These are phyloP conservation scores for Penicillium paneum DNA, from an alignment of 2,329 filamentous ascomycete genomes.

Conservation along the genomic window DNA sequence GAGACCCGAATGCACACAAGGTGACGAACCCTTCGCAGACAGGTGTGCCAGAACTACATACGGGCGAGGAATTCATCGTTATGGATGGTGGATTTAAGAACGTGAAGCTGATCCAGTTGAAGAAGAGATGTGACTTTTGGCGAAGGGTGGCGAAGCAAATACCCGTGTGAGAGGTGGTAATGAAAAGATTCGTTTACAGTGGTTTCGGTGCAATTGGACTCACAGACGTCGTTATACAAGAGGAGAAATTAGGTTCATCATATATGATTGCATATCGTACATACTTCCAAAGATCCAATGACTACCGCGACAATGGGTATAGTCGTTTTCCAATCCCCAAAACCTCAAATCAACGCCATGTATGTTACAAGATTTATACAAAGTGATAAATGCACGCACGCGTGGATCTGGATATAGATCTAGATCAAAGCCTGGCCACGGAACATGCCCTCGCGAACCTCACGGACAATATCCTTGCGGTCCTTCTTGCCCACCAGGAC, in stretches of 20 bases:
- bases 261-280: conserved; percentile 12
- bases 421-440: conserved; percentile 75
- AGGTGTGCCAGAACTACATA: conserved; percentile 45
- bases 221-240: not conserved
- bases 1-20: conserved; percentile 58
- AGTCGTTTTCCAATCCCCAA: conserved; percentile 10
- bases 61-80: conserved; percentile 53
- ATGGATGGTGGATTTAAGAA: conserved; percentile 45
- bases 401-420: not conserved
- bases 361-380: conserved; percentile 22
- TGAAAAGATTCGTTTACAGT: not conserved
- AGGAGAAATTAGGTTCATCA: conserved; percentile 8
- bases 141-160: conserved; percentile 45
- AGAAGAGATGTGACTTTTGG: conserved; percentile 56
- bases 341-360: conserved; percentile 16
- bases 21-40: conserved; percentile 45
- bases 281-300: conserved; percentile 9
- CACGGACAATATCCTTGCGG: conserved; percentile 81
- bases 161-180: conserved; percentile 39
- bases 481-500: conserved; percentile 89
- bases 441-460: conserved; percentile 87
- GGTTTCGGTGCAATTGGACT: not conserved
- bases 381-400: conserved; percentile 2
- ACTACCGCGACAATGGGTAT: conserved; percentile 15
- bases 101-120: conserved; percentile 40